Conservation (phyloP, 441 rosid genomes). For the Rhodomyrtus psidioides region DNA sequence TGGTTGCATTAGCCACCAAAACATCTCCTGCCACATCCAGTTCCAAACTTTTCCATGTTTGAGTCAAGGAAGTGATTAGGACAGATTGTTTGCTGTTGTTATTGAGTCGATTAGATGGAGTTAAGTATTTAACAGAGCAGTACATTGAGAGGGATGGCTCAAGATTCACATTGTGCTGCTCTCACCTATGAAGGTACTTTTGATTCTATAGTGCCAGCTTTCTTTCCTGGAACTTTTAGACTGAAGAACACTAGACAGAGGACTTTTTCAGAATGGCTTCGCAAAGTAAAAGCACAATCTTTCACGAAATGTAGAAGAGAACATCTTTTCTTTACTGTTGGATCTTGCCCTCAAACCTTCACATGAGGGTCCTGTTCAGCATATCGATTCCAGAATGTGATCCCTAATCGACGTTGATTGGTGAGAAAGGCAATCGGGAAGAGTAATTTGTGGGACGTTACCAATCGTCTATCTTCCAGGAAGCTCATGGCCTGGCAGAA, state of each 20-base stretch:
- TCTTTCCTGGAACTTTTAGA: neutral
- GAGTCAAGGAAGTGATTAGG: neutral
- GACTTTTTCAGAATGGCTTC: neutral
- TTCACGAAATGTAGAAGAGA: neutral
- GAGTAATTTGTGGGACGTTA: neutral
- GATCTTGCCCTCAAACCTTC: neutral
- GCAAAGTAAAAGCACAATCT: neutral
- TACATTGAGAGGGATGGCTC: neutral
- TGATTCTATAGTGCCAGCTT: neutral
- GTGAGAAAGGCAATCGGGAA: neutral
- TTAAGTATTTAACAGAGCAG: neutral
- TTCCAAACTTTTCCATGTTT: neutral
- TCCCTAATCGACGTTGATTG: neutral
- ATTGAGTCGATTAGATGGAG: neutral
- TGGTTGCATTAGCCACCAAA: conserved; percentile 31
- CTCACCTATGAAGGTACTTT: neutral
- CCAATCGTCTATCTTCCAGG: neutral
- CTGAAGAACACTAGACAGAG: neutral
- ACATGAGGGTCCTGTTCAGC: neutral
- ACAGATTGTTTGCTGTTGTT: neutral
- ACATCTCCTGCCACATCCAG: neutral
- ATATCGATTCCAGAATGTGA: neutral
- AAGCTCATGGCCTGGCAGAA: neutral
- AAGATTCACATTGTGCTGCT: neutral
- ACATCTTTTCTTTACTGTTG: neutral